Conservation (phyloP, 2,329 filamentous ascomycete genomes). For the Dissoconium aciculare region DNA sequence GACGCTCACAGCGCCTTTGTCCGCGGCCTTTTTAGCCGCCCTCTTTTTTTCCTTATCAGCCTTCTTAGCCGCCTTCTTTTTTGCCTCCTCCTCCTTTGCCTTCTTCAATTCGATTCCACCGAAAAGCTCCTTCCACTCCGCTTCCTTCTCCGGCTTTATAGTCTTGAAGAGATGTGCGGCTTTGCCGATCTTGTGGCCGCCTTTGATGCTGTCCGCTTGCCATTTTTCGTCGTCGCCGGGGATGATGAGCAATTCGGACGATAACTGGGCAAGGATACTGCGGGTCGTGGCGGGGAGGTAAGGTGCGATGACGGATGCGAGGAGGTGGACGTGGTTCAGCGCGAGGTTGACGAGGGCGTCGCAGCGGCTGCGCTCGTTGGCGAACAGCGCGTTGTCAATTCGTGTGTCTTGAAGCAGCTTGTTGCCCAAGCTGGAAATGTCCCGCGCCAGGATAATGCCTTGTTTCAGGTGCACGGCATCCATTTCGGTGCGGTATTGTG, state of each 20-base stretch:
- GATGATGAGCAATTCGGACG: slow-evolving; percentile 28
- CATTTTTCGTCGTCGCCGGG: slow-evolving; percentile 48
- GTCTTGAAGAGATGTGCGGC: slow-evolving; percentile 67
- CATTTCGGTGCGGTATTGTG: slow-evolving; percentile 51
- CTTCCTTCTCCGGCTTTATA: slow-evolving; percentile 67
- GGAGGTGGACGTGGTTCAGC: slow-evolving; percentile 67
- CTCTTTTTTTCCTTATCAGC: slow-evolving; percentile 54
- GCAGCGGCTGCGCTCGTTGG: slow-evolving; percentile 43
- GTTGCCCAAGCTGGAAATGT: slow-evolving; percentile 50
- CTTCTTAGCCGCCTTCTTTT: slow-evolving; percentile 41
- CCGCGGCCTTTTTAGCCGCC: slow-evolving; percentile 46
- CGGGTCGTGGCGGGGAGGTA: slow-evolving; percentile 72
- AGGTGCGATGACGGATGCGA: slow-evolving; percentile 63
- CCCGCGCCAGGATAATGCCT: slow-evolving; percentile 49
- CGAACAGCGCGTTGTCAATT: slow-evolving; percentile 47
- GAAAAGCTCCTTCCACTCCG: slow-evolving; percentile 68
- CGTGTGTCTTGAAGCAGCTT: slow-evolving; percentile 44
- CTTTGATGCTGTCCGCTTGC: slow-evolving; percentile 43
- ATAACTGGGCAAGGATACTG: slow-evolving; percentile 63
- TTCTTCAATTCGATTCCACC: slow-evolving; percentile 52
- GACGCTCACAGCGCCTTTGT: slow-evolving; percentile 45
- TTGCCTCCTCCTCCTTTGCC: slow-evolving; percentile 53
- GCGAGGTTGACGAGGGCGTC: slow-evolving; percentile 59
- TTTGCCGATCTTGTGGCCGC: slow-evolving; percentile 68
- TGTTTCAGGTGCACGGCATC: slow-evolving; percentile 57